A percentile compares a stretch with the other conserved stretches of the same genome.
Evolutionary conservation across 2,329 filamentous ascomycete genomes (phyloP).

Genomic region (Pezicula carpinea): DNA sequence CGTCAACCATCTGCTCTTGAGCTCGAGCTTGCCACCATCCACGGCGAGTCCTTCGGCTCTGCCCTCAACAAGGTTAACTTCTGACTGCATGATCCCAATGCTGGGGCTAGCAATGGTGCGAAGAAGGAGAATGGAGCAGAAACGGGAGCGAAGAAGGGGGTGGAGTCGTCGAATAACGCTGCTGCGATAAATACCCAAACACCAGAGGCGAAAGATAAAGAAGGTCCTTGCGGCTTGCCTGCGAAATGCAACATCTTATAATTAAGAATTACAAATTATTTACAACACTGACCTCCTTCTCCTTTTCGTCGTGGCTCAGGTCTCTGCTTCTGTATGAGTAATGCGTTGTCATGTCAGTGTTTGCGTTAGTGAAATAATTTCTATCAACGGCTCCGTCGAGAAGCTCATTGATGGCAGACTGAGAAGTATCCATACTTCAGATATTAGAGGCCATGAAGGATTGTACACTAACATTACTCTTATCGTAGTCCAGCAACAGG

Average conservation of each 20-base stretch:
- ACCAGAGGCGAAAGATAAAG: slow-evolving; percentile 45
- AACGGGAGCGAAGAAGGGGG: slow-evolving; percentile 18
- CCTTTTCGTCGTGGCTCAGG: too few species aligned
- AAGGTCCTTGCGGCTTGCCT: slow-evolving; percentile 74
- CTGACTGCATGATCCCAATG: slow-evolving; percentile 76
- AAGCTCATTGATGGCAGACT: too few species aligned
- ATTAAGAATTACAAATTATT: not conserved
- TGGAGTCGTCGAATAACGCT: slow-evolving; percentile 21
- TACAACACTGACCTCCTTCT: not conserved
- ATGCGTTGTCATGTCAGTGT: too few species aligned
- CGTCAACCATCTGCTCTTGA: slow-evolving; percentile 75
- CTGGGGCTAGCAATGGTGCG: slow-evolving; percentile 20
- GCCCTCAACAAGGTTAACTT: slow-evolving; percentile 65
- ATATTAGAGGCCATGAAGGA: too few species aligned
- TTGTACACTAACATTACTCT: too few species aligned
- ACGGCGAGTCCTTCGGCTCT: slow-evolving; percentile 84
- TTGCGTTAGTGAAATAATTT: too few species aligned
- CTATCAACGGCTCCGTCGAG: too few species aligned
- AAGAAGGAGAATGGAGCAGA: not conserved
- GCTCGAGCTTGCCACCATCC: slow-evolving; percentile 71
- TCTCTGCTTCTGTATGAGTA: too few species aligned
- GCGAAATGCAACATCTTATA: slow-evolving; percentile 51
- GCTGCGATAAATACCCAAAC: slow-evolving; percentile 24
- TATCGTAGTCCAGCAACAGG: too few species aligned
- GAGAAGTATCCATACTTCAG: too few species aligned